Base-by-base conservation (phyloP, 2,329 filamentous ascomycete genomes). In the Exserohilum turcica region DNA sequence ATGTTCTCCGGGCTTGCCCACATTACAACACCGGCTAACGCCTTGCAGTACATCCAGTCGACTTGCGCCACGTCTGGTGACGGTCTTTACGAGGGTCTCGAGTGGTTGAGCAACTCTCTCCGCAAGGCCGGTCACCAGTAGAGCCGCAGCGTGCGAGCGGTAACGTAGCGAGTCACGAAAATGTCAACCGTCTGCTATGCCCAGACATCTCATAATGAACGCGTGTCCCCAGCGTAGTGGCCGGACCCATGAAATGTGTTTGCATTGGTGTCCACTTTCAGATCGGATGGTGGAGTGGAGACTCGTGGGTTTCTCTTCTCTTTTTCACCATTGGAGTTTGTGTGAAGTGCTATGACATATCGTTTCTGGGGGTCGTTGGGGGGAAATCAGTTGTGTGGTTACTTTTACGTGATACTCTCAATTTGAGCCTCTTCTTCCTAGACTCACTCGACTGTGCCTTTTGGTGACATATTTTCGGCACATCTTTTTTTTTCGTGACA, bases 51-150 rank as follows among this genome's bases (percentile, higher is more conserved):
- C 85, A 97, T 97, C 81, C 93, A 97, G 92, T 96, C 93, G 65
- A 97, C 94, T 77, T 97, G 93, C 83, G 93, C 93, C 78, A 97
- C 94, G 69, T 96, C 92, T 66, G 93, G 93, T 86, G 94, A 97
- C 80, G 93, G 93, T 91, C 90, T 97, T 74, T 97, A 97, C 81
- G 93, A 97, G 83, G 93, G 93, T 87, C 91, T 97, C 74, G 92
- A 81, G 69, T 81, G 79, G 79, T 72, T 81, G 74, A 80, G 77
- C 77, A 80, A 80, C 75, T 80, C 78, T 59, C 79, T 81, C 70
- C 78, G 79, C 76, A 81, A 81, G 77, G 78, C 78, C 52, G 78
- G 78, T 63, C 78, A 80, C 76, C 74, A 78, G 69, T 80, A 74
- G 71, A 60, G 35, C 43, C 21, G 39, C 39, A 33, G 44, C 54